These are phyloP conservation scores for Solanum tarapatanum DNA, from an alignment of 257 asterid genomes.

Conservation along the genomic window DNA sequence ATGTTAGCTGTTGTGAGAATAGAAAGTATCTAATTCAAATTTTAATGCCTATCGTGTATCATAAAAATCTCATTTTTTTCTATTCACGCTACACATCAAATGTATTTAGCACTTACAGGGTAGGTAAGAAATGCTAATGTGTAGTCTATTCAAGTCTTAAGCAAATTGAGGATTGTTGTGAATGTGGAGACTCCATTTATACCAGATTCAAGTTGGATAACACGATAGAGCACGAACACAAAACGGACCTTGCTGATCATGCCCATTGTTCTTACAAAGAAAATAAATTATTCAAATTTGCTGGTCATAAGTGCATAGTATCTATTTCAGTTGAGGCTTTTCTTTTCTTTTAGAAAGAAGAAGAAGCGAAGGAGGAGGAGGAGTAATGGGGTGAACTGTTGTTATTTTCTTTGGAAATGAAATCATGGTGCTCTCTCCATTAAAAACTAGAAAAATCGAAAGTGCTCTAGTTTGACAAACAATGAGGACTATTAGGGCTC, in stretches of 20 bases:
- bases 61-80: neutral
- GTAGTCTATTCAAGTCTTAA: neutral
- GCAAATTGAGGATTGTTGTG: neutral
- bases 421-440: neutral
- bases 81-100: neutral
- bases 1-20: constrained; percentile 8
- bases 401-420: neutral
- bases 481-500: neutral
- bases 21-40: constrained; percentile 15
- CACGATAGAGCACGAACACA: constrained; percentile 16
- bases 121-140: neutral
- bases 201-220: constrained; percentile 10
- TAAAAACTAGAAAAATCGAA: neutral
- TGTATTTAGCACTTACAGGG: neutral
- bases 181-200: constrained; percentile 16
- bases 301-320: neutral
- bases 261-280: neutral
- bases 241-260: constrained; percentile 23
- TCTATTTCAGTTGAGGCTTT: neutral
- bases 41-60: neutral
- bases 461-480: neutral
- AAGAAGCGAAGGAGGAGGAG: neutral
- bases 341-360: neutral
- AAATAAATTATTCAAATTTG: neutral
- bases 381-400: neutral